A percentile compares a stretch with the other conserved stretches of the same genome.
These are phyloP conservation scores for Alternaria brassicae DNA, from an alignment of 2,329 filamentous ascomycete genomes.

Conservation along the genomic window DNA sequence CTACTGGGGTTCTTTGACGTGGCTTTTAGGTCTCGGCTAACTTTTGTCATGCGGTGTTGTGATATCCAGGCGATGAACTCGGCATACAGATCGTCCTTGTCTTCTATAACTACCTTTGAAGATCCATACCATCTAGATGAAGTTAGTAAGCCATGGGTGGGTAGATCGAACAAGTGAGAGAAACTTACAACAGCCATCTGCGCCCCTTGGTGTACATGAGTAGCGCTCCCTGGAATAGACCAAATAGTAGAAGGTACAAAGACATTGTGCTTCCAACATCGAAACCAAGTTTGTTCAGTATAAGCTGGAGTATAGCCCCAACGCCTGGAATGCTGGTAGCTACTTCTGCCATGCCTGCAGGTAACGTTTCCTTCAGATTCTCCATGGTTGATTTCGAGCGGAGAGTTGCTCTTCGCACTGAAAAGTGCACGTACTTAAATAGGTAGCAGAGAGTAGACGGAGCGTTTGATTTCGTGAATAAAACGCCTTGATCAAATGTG, in stretches of 20 bases:
- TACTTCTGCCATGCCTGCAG: constrained; percentile 8
- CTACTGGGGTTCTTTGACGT: constrained; percentile 42
- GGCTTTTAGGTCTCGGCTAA: constrained; percentile 49
- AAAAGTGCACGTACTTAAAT: too few species aligned
- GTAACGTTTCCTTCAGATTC: neutral
- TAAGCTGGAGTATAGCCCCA: constrained; percentile 7
- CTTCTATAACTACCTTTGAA: constrained; percentile 54
- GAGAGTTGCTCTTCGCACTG: too few species aligned
- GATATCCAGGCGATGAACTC: constrained; percentile 55
- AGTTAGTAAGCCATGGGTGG: constrained; percentile 27
- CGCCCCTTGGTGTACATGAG: constrained; percentile 45
- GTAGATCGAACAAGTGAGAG: neutral
- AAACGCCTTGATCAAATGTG: neutral
- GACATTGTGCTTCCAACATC: constrained; percentile 57
- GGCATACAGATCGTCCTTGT: constrained; percentile 54
- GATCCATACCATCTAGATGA: constrained; percentile 44
- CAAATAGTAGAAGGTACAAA: constrained; percentile 54
- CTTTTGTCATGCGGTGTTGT: constrained; percentile 49
- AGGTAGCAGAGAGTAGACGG: too few species aligned
- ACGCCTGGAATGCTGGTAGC: constrained; percentile 6
- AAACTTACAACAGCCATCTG: constrained; percentile 1
- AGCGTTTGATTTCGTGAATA: neutral
- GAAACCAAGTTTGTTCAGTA: constrained; percentile 47
- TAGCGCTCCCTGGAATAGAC: constrained; percentile 47
- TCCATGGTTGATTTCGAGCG: constrained; percentile 1